These are phyloP conservation scores for Mucor velutinosus DNA, from an alignment of 371 early-diverging fungal species.

Conservation along the genomic window DNA sequence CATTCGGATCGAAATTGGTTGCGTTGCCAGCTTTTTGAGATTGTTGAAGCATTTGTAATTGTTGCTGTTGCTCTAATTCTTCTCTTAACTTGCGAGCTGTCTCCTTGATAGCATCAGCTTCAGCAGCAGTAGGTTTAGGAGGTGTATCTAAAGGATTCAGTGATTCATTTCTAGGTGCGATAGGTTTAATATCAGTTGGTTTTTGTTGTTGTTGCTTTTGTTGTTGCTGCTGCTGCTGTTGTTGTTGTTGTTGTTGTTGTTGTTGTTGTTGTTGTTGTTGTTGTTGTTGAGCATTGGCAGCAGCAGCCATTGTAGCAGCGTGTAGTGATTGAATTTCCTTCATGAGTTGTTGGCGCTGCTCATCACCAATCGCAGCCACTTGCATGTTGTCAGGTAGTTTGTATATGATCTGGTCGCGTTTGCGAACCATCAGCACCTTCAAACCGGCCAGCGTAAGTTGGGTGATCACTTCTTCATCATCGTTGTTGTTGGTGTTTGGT, in stretches of 20 bases:
- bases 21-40: not conserved
- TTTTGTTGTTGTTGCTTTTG: slow-evolving; percentile 8
- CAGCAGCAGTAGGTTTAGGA: slow-evolving; percentile 34
- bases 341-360: slow-evolving; percentile 53
- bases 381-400: slow-evolving; percentile 65
- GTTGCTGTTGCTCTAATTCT: slow-evolving; percentile 38
- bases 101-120: slow-evolving; percentile 42
- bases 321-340: slow-evolving; percentile 60
- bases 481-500: not conserved
- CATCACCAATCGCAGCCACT: slow-evolving; percentile 49
- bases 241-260: slow-evolving; percentile 17
- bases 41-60: slow-evolving; percentile 20
- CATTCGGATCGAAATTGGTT: slow-evolving; percentile 1
- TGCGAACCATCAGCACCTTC: slow-evolving; percentile 61
- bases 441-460: slow-evolving; percentile 62
- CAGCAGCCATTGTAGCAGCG: slow-evolving; percentile 52
- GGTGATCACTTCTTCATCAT: slow-evolving; percentile 54
- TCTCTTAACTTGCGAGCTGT: slow-evolving; percentile 42
- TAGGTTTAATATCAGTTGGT: slow-evolving; percentile 22
- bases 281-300: slow-evolving; percentile 30
- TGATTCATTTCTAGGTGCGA: slow-evolving; percentile 35
- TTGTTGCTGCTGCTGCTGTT: slow-evolving; percentile 13
- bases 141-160: slow-evolving; percentile 31
- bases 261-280: slow-evolving; percentile 17
- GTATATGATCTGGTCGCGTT: slow-evolving; percentile 64